Evolutionary conservation across 257 asterid genomes (phyloP), one percentile per base, ranked within the genome.

Genomic region (Gentiana dahurica): DNA sequence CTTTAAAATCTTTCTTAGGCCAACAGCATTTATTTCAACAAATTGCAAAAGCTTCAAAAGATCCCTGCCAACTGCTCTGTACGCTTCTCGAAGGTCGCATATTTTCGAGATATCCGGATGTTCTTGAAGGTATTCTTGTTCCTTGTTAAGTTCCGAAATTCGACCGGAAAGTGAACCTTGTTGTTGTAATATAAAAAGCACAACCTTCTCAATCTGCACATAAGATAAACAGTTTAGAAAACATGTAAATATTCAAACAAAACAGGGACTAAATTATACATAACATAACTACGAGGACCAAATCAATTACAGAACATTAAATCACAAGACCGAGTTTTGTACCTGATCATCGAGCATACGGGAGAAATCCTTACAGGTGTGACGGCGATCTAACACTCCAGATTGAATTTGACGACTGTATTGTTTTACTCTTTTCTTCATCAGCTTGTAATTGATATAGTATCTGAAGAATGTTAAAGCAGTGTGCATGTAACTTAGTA

Each of bases 371-470:
- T 87, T 90, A 71, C 84, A 95, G 63, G 81, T 94, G 65, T 77
- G 73, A 49, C 91, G 79, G 5, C 85, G 89, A 36, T 81, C 84
- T 53, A 90, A 63, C 56, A 79, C 78, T 61, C 92, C 87, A 58
- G 72, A 60, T 76, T 82, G 78, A 61, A 80, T 85, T 75, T 90
- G 98, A 63, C 69, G 77, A 58, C 77, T 51, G 39, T 90, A 90
- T 65, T 87, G 95, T 71, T 77, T 90, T 51, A 90, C 95, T 51
- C 65, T 90, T 70, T 82, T 90, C 94, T 90, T 90, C 96, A 90
- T 87, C 58, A 87, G 43, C 75, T 90, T 90, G 95, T 90, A 90
- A 79, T 88, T 91, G 89, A 91, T 85, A 65, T 91, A 91, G 78
- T 88, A 87, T 73, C 98, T 91, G 82, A 24, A 24, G 24, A 24